Evolutionary conservation across 768 basidiomycete genomes (phyloP).

Genomic region (Kwoniella bestiolae): DNA sequence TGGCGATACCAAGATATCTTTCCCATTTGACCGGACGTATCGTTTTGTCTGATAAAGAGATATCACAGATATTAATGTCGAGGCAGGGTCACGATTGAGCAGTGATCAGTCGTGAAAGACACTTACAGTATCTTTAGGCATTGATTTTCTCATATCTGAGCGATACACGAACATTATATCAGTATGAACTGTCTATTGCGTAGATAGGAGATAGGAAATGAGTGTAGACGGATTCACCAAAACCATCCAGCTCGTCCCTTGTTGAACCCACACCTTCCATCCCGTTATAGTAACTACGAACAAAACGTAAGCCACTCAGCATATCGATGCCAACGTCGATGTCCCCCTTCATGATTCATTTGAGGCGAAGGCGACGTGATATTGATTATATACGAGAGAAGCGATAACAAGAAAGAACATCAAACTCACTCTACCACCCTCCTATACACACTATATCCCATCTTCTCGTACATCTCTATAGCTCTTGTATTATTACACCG

Average conservation of each 20-base stretch:
- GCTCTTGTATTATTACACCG: slow-evolving; percentile 83
- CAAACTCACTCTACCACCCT: slow-evolving; percentile 86
- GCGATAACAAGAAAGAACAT: slow-evolving; percentile 58
- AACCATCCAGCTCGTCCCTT: slow-evolving; percentile 53
- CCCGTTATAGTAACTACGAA: slow-evolving; percentile 52
- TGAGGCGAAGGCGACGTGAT: too few species aligned
- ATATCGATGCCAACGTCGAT: too few species aligned
- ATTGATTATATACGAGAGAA: neutral
- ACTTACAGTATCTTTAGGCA: slow-evolving; percentile 58
- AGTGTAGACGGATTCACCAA: too few species aligned
- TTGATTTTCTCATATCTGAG: slow-evolving; percentile 63
- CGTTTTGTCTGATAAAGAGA: slow-evolving; percentile 34
- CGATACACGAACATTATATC: neutral
- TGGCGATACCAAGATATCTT: slow-evolving; percentile 57
- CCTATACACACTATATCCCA: slow-evolving; percentile 92
- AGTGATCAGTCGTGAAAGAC: too few species aligned
- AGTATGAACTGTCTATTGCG: too few species aligned
- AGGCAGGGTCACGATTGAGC: too few species aligned
- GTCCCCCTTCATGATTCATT: too few species aligned
- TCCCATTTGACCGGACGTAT: slow-evolving; percentile 58
- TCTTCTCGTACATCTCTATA: slow-evolving; percentile 85
- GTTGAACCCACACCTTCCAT: slow-evolving; percentile 51
- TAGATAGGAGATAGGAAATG: too few species aligned
- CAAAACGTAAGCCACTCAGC: too few species aligned
- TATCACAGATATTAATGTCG: neutral